These are phyloP conservation scores for Quercus robur DNA, from an alignment of 306 rosid species.

Conservation along the genomic window DNA sequence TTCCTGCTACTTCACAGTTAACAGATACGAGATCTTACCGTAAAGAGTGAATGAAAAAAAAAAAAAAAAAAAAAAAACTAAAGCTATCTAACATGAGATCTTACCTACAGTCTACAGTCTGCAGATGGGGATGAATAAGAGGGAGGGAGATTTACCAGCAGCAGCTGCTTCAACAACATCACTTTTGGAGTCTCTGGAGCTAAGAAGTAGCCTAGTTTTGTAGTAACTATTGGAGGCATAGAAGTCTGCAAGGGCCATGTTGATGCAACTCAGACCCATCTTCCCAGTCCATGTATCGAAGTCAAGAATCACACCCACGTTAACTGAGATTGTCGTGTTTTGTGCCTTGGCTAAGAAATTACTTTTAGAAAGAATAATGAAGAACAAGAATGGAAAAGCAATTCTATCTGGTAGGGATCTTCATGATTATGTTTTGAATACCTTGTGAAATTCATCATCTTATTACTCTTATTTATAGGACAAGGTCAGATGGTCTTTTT, in stretches of 20 bases:
- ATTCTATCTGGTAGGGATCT: neutral
- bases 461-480: neutral
- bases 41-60: no score
- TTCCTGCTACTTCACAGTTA: no score
- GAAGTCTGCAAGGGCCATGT: constrained; percentile 33
- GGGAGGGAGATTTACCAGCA: constrained; percentile 11
- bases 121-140: no score
- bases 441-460: neutral
- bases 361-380: neutral
- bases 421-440: neutral
- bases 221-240: constrained; percentile 22
- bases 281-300: neutral
- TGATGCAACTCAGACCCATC: constrained; percentile 13
- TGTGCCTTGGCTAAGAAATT: neutral
- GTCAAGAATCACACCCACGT: constrained; percentile 15
- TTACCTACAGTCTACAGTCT: no score
- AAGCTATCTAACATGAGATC: no score
- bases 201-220: constrained; percentile 29
- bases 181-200: constrained; percentile 5
- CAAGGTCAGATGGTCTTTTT: neutral
- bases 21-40: no score
- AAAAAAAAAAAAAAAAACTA: no score
- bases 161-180: constrained; percentile 21
- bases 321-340: neutral
- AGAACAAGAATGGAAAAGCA: neutral